Evolutionary conservation across 2,329 filamentous ascomycete species (phyloP).

Genomic region (Diaporthe sp.): DNA sequence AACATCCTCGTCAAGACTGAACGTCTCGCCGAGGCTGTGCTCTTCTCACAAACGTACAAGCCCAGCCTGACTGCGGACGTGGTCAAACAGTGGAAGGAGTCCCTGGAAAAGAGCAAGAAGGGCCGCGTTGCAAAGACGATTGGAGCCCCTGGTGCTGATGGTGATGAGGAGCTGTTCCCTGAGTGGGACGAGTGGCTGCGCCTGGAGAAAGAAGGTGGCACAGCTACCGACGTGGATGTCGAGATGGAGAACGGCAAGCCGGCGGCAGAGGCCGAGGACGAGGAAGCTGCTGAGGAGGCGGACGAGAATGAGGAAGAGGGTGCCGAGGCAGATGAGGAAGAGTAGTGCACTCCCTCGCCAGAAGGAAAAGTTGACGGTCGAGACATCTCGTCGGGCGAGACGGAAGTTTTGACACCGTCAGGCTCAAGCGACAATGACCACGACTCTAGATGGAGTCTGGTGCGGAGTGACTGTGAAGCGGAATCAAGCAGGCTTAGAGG

Average conservation of each 20-base stretch:
- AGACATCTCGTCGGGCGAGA: background rate
- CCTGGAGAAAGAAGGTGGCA: slow-evolving; percentile 80
- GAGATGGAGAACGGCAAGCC: slow-evolving; percentile 45
- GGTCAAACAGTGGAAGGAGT: slow-evolving; percentile 85
- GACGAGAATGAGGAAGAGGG: slow-evolving; percentile 22
- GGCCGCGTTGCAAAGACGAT: slow-evolving; percentile 86
- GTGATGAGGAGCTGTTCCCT: slow-evolving; percentile 91
- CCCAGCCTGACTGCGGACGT: slow-evolving; percentile 79
- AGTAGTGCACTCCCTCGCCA: slow-evolving; percentile 38
- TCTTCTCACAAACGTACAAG: slow-evolving; percentile 97
- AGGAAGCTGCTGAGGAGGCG: slow-evolving; percentile 45
- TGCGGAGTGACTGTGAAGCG: background rate
- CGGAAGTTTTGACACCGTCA: background rate
- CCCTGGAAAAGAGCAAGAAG: slow-evolving; percentile 87
- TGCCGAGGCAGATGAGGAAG: slow-evolving; percentile 38
- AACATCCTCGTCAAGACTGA: slow-evolving; percentile 84
- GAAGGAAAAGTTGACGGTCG: background rate
- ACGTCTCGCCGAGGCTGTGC: slow-evolving; percentile 85
- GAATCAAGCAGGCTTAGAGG: slow-evolving; percentile 12
- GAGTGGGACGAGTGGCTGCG: slow-evolving; percentile 94
- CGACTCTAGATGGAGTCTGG: background rate
- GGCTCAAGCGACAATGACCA: slow-evolving; percentile 15
- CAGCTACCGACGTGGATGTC: slow-evolving; percentile 49
- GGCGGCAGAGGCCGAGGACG: slow-evolving; percentile 44
- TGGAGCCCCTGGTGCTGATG: slow-evolving; percentile 77